phyloP scores from a whole-genome alignment of 257 asterid species.

The Striga asiatica region DNA sequence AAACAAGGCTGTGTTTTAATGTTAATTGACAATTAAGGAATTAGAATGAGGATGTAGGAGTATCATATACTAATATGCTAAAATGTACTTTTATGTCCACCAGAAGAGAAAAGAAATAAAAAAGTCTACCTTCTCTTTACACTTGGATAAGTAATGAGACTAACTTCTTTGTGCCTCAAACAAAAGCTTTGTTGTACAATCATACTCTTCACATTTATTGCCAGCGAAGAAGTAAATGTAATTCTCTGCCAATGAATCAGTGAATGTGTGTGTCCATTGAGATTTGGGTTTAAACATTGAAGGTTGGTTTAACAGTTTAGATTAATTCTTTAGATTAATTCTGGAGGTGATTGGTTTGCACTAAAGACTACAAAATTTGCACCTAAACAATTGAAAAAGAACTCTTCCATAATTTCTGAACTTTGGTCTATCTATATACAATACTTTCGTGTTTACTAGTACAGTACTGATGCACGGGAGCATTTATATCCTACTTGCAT shows the following conservation, averaged over 20 bases:
- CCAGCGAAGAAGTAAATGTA: too few relatives aligned
- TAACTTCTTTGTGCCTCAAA: not conserved
- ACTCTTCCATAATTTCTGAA: not conserved
- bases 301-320: not conserved
- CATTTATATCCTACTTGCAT: too few relatives aligned
- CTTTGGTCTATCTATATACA: not conserved
- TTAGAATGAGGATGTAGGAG: not conserved
- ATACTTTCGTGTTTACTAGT: too few relatives aligned
- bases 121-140: too few relatives aligned
- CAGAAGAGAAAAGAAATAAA: not conserved
- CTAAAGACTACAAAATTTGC: not conserved
- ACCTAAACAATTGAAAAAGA: not conserved
- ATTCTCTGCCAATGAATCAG: not conserved
- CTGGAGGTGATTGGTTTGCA: not conserved
- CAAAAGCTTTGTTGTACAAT: too few relatives aligned
- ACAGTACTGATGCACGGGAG: too few relatives aligned
- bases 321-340: too few relatives aligned
- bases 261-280: not conserved
- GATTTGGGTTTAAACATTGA: not conserved
- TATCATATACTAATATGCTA: not conserved
- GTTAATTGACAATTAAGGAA: too few relatives aligned
- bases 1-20: too few relatives aligned
- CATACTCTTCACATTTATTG: not conserved
- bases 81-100: not conserved
- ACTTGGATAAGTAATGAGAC: too few relatives aligned